Evolutionary conservation across 2,329 filamentous ascomycete genomes (phyloP), one percentile per base, ranked within the genome.

Genomic region (Sporothrix mexicana): DNA sequence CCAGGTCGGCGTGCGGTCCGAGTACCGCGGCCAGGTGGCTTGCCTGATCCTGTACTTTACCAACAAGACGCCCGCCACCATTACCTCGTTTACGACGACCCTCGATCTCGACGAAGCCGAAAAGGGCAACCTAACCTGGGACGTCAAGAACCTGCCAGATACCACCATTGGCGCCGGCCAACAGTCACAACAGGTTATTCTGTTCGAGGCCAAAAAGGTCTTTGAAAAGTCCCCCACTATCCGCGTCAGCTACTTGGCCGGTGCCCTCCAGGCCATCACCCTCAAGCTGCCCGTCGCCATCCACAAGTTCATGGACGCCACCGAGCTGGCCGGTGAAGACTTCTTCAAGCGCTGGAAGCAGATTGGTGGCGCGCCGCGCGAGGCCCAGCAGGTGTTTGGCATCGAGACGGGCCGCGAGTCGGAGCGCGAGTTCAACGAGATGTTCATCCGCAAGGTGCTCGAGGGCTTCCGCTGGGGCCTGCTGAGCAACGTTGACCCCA

Each of bases 331-430:
- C 7, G 90, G 92, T 0, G 96, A 99, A 70, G 96, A 99, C 80
- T 99, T 98, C 83, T 99, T 99, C 88, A 98, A 97, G 86, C 88
- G 97, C 69, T 99, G 96, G 96, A 97, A 97, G 86, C 96, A 99
- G 83, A 98, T 99, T 77, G 96, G 96, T 13, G 94, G 93, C 5
- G 89, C 90, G 1, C 91, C 95, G 0, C 89, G 97, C 43, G 97
- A 99, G 81, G 91, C 93, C 0, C 96, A 99, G 80, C 88, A 88
- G 66, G 94, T 98, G 45, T 97, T 99, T 81, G 90, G 91, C 0
- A 80, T 95, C 12, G 82, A 84, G 0, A 80, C 80, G 1, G 86
- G 23, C 41, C 86, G 83, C 75, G 85, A 86, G 13, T 80, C 80
- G 1, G 85, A 86, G 15, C 85, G 88, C 73, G 90, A 91, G 75